These are phyloP conservation scores for Cyberlindnera maclurae DNA, from an alignment of 805 yeast genomes.

Conservation along the genomic window DNA sequence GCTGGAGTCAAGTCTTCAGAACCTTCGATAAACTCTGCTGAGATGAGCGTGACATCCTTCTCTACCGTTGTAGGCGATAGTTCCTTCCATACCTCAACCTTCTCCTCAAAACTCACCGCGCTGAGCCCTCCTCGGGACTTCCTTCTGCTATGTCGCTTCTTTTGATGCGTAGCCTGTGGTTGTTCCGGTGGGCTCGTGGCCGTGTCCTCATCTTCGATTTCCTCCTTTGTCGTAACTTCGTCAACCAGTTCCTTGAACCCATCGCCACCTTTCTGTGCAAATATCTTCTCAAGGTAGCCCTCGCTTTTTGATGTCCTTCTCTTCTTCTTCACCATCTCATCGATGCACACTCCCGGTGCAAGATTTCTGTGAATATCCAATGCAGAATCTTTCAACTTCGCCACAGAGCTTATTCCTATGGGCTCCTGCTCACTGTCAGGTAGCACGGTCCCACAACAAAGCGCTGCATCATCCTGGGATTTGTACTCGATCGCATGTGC, in stretches of 20 bases:
- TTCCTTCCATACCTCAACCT: slow-evolving; percentile 6
- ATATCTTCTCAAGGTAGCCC: slow-evolving; percentile 14
- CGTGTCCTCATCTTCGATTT: slow-evolving; percentile 8
- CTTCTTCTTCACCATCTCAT: slow-evolving; percentile 15
- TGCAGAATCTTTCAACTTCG: slow-evolving; percentile 28
- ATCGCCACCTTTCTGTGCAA: slow-evolving; percentile 4
- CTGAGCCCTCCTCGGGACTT: slow-evolving; percentile 23
- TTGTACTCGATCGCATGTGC: slow-evolving; percentile 67
- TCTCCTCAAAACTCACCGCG: slow-evolving; percentile 20
- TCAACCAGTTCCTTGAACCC: slow-evolving; percentile 17
- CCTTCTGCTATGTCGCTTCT: slow-evolving; percentile 18
- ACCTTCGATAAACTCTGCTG: neutral
- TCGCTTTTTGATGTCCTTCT: slow-evolving; percentile 9
- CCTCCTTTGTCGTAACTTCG: slow-evolving; percentile 19
- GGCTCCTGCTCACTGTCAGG: slow-evolving; percentile 52
- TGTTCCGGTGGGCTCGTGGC: slow-evolving; percentile 3
- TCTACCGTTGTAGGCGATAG: slow-evolving; percentile 3
- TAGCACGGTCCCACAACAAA: slow-evolving; percentile 52
- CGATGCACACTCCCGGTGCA: slow-evolving; percentile 16
- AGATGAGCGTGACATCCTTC: slow-evolving; percentile 1
- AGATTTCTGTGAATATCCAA: slow-evolving; percentile 38
- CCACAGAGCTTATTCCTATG: slow-evolving; percentile 36
- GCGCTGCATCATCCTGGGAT: slow-evolving; percentile 69
- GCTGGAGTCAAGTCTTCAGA: slow-evolving; percentile 15
- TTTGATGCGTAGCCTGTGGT: neutral